Conservation (phyloP, 306 rosid species). For the Cyclanthera cordifolia region DNA sequence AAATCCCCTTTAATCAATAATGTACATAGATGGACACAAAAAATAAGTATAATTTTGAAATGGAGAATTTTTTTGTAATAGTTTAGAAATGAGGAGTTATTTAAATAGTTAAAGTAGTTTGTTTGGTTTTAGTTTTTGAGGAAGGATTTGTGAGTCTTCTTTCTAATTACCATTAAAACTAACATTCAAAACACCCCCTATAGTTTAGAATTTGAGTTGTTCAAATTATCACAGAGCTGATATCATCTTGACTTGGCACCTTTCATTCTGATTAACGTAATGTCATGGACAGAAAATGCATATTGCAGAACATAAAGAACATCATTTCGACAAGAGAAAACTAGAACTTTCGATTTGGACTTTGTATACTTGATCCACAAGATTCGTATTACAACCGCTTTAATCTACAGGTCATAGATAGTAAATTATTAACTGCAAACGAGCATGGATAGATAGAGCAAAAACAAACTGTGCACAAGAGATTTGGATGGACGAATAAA, state of each 20-base stretch:
- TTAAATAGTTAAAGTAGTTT: no score
- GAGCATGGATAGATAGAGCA: neutral
- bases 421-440: neutral
- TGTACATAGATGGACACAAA: no score
- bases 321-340: constrained; percentile 90
- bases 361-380: constrained; percentile 72
- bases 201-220: neutral
- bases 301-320: constrained; percentile 91
- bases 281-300: constrained; percentile 55
- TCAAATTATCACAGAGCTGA: neutral
- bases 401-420: constrained; percentile 46
- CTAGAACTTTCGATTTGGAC: constrained; percentile 63
- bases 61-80: no score
- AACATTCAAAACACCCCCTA: no score
- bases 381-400: constrained; percentile 82
- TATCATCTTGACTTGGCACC: constrained; percentile 73
- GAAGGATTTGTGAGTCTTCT: no score
- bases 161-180: no score
- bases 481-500: no score
- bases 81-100: no score
- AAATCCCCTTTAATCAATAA: no score
- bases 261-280: constrained; percentile 65
- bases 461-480: no score
- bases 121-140: no score
- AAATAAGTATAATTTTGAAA: no score